A percentile compares a stretch with the other conserved stretches of the same genome.
phyloP scores from a whole-genome alignment of 2,329 filamentous ascomycete species.

The Ophiostoma montium region DNA sequence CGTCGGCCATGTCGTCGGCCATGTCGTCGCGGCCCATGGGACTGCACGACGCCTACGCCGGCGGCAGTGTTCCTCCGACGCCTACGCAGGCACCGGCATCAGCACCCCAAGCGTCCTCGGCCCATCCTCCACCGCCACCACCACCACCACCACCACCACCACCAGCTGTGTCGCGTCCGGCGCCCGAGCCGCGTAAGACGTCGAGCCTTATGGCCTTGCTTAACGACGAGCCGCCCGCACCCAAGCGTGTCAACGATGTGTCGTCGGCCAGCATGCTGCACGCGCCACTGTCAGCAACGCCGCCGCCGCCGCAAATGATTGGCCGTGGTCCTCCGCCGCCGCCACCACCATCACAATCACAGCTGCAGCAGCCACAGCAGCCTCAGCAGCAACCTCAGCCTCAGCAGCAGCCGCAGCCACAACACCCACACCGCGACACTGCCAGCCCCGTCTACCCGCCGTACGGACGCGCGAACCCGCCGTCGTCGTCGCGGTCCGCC shows the following conservation, averaged over 20 bases:
- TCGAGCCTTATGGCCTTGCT: constrained; percentile 50
- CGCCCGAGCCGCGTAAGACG: constrained; percentile 30
- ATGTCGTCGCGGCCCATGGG: constrained; percentile 22
- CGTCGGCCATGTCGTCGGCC: constrained; percentile 7
- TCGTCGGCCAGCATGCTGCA: constrained; percentile 13
- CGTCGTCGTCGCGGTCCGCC: constrained; percentile 24
- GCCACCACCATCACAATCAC: no score
- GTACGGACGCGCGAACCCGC: constrained; percentile 25
- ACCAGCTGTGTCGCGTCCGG: constrained; percentile 22
- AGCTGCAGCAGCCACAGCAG: not conserved
- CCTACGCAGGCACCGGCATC: no score
- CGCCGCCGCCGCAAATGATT: constrained; percentile 4
- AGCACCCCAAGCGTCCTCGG: no score
- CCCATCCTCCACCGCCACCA: no score
- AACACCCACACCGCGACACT: constrained; percentile 26
- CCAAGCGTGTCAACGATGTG: constrained; percentile 37
- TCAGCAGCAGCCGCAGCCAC: constrained; percentile 17
- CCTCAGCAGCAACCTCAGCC: constrained; percentile 17
- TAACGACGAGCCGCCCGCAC: constrained; percentile 42
- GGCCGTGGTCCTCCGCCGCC: constrained; percentile 36
- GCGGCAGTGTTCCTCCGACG: not conserved
- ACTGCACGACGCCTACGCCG: constrained; percentile 6
- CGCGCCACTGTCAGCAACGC: constrained; percentile 5
- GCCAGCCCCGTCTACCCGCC: constrained; percentile 31
- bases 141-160: constrained; percentile 20